phyloP scores from a whole-genome alignment of 805 yeast genomes.

The Nakazawaea ishiwadae region DNA sequence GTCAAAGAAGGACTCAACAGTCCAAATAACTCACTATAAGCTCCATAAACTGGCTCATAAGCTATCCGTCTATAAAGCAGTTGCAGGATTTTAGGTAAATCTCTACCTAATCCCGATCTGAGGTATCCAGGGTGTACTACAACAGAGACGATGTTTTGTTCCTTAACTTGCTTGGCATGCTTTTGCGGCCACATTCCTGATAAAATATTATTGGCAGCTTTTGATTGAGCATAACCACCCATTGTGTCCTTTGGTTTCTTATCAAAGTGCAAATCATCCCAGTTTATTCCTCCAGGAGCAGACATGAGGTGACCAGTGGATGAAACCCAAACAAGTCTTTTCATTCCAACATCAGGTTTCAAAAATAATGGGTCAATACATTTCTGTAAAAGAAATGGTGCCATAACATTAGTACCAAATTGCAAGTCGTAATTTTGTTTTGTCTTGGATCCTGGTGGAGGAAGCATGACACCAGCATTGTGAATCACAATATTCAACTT shows the following conservation, averaged over 20 bases:
- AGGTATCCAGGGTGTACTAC: slow-evolving; percentile 38
- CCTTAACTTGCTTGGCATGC: slow-evolving; percentile 21
- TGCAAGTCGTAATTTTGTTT: slow-evolving; percentile 41
- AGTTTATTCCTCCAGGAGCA: slow-evolving; percentile 5
- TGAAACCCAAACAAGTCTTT: slow-evolving; percentile 4
- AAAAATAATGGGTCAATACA: slow-evolving; percentile 32
- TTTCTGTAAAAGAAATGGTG: slow-evolving; percentile 37
- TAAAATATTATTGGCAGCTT: slow-evolving; percentile 34
- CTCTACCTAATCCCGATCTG: slow-evolving; percentile 29
- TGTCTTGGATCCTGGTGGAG: slow-evolving; percentile 31
- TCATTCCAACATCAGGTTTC: slow-evolving; percentile 7
- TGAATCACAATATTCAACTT: slow-evolving; percentile 32
- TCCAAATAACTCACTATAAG: slow-evolving; percentile 38
- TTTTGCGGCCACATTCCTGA: slow-evolving; percentile 29
- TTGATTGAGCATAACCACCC: slow-evolving; percentile 34
- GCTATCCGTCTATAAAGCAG: neutral
- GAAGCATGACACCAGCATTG: slow-evolving; percentile 42
- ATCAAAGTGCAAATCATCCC: slow-evolving; percentile 7
- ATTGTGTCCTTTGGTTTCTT: neutral
- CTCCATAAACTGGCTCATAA: slow-evolving; percentile 29
- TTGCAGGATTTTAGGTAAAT: slow-evolving; percentile 4
- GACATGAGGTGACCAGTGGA: slow-evolving; percentile 3
- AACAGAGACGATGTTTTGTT: slow-evolving; percentile 25
- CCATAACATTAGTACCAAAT: slow-evolving; percentile 43
- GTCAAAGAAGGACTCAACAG: slow-evolving; percentile 36